A percentile compares a stretch with the other conserved stretches of the same genome.
These are phyloP conservation scores for Leptographium wingfieldii DNA, from an alignment of 2,329 filamentous ascomycete species.

Conservation along the genomic window DNA sequence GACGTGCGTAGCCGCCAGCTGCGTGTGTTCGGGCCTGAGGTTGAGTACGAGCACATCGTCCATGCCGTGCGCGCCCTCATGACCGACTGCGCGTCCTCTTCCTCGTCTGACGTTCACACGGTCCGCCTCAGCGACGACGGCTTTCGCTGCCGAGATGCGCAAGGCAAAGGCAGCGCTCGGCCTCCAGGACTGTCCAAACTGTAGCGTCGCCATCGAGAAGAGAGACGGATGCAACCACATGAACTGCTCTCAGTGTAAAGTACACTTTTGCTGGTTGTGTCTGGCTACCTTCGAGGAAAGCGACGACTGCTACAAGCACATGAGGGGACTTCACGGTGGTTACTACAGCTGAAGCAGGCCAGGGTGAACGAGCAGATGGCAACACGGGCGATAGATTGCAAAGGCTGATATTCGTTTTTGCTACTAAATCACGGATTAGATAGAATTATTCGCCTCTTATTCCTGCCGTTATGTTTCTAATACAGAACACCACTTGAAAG, in stretches of 20 bases:
- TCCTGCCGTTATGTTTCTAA: no score
- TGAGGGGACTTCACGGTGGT: background rate
- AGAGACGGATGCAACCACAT: background rate
- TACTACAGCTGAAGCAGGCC: background rate
- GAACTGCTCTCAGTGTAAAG: background rate
- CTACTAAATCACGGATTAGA: no score
- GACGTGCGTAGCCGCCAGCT: no score
- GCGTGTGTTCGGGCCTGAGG: no score
- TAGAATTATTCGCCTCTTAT: no score
- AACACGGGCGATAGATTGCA: background rate
- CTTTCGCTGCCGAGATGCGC: background rate
- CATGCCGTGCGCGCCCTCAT: no score
- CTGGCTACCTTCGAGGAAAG: slow-evolving; percentile 1
- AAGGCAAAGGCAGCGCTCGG: background rate
- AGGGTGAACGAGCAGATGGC: background rate
- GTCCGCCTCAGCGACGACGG: no score
- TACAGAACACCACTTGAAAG: no score
- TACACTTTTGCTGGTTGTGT: background rate
- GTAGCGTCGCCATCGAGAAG: background rate
- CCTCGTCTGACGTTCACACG: no score
- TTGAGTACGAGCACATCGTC: no score
- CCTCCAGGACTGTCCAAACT: slow-evolving; percentile 8
- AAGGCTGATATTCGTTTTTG: no score
- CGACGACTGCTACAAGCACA: background rate
- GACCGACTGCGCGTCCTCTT: no score